Conservation (phyloP, 2,329 filamentous ascomycete species). For the Ophiosphaerella narmari region DNA sequence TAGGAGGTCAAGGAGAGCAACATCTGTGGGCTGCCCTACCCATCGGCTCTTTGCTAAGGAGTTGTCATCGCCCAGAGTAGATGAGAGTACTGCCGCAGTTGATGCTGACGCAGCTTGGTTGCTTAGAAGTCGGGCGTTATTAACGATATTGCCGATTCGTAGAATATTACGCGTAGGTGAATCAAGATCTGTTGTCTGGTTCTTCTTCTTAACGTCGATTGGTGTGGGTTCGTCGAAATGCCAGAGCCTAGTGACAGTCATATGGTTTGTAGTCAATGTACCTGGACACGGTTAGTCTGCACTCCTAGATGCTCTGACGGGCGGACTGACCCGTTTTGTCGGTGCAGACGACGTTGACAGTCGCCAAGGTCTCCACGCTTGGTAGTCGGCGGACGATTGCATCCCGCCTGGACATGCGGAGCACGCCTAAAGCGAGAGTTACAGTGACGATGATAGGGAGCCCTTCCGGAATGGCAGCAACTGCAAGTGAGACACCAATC, state of each 20-base stretch:
- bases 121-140: constrained; percentile 83
- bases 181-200: constrained; percentile 63
- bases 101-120: constrained; percentile 71
- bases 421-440: constrained; percentile 88
- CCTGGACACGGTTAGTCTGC: constrained; percentile 52
- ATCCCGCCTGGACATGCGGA: constrained; percentile 93
- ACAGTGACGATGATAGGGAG: constrained; percentile 98
- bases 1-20: constrained; percentile 92
- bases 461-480: constrained; percentile 94
- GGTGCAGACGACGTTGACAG: constrained; percentile 99
- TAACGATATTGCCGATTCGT: constrained; percentile 93
- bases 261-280: constrained; percentile 95
- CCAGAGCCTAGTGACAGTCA: constrained; percentile 98
- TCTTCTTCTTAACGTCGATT: constrained; percentile 61
- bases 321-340: constrained; percentile 79
- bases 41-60: constrained; percentile 80
- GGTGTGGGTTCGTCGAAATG: constrained; percentile 73
- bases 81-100: constrained; percentile 81
- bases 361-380: constrained; percentile 95
- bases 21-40: constrained; percentile 96
- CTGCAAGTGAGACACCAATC: constrained; percentile 93
- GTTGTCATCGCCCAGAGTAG: constrained; percentile 69
- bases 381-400: constrained; percentile 95
- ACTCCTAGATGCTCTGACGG: background rate
- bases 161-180: constrained; percentile 79